Percentiles rank a stretch among this genome's conserved stretches.
Evolutionary conservation across 225 moss, liverwort and hornwort species (phyloP).

Genomic region (Climacium dendroides): DNA sequence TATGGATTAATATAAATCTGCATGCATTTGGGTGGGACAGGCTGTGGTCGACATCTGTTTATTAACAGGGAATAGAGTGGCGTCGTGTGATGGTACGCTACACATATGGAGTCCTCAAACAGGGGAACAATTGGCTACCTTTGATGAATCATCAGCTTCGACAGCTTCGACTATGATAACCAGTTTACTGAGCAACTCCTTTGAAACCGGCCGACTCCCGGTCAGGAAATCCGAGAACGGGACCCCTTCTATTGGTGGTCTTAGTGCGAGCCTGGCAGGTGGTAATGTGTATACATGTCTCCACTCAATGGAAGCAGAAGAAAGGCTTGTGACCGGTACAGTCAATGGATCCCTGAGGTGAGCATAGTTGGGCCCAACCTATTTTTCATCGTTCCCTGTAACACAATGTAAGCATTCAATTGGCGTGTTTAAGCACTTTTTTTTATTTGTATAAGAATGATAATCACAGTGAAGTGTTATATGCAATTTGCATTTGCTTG

Average conservation of each 20-base stretch:
- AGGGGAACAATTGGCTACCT: conserved; percentile 51
- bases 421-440: not conserved
- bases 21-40: conserved; percentile 17
- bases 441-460: not conserved
- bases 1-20: not conserved
- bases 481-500: not conserved
- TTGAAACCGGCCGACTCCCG: conserved; percentile 29
- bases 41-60: conserved; percentile 65
- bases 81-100: conserved; percentile 81
- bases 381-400: not conserved
- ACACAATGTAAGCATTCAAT: not conserved
- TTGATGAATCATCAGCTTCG: conserved; percentile 45
- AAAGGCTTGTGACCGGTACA: conserved; percentile 55
- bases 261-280: conserved; percentile 25
- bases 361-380: not conserved
- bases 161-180: conserved; percentile 19
- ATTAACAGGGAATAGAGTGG: conserved; percentile 59
- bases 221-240: conserved; percentile 26
- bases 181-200: conserved; percentile 10
- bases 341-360: conserved; percentile 68
- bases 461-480: not conserved
- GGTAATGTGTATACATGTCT: conserved; percentile 61
- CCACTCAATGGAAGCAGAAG: conserved; percentile 73
- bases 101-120: conserved; percentile 66
- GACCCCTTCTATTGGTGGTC: conserved; percentile 14